Evolutionary conservation across 768 basidiomycete genomes (phyloP), one percentile per base, ranked within the genome.

Genomic region (Tylopilus vinaceipallidus): DNA sequence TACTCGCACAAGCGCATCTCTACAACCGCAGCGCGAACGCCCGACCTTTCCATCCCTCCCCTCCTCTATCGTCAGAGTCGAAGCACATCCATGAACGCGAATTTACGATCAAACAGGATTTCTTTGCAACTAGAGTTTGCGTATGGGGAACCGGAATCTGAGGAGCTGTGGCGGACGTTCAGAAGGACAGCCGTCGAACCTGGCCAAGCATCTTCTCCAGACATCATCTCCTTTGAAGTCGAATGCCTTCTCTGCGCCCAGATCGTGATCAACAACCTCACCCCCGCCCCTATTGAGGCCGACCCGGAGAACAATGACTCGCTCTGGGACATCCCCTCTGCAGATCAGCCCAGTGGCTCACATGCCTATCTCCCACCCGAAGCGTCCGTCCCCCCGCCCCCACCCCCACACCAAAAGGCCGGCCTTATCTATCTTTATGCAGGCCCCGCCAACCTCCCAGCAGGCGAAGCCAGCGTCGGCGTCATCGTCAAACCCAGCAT

Each of bases 401-500:
- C 23, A 34, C 19, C 19, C 3, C 11, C 14, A 5, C 6, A 23
- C 10, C 22, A 2, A 10, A 49, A 13, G 2, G 30, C 48, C 6
- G 68, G 68, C 2, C 49, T 70, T 46, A 45, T 70, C 38, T 70
- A 71, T 48, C 45, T 71, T 8, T 44, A 59, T 10, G 39, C 55
- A 0, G 47, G 58, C 16, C 56, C 58, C 16, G 52, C 58, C 27
- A 62, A 57, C 40, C 1, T 37, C 26, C 45, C 45, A 22, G 57
- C 60, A 2, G 65, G 67, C n/a, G 81, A 86, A 60, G 71, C 78
- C 19, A 79, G 73, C 54, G 66, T 88, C 27, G 85, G 84, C 11
- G 65, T 88, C 54, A 69, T 80, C 45, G 53, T 86, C 24, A 53
- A 63, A 11, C 56, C 70, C 2, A 46, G 46, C 8, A 62, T 71